A percentile compares a stretch with the other conserved stretches of the same genome.
These are phyloP conservation scores for Botryotinia convoluta DNA, from an alignment of 2,329 filamentous ascomycete species.

Conservation along the genomic window DNA sequence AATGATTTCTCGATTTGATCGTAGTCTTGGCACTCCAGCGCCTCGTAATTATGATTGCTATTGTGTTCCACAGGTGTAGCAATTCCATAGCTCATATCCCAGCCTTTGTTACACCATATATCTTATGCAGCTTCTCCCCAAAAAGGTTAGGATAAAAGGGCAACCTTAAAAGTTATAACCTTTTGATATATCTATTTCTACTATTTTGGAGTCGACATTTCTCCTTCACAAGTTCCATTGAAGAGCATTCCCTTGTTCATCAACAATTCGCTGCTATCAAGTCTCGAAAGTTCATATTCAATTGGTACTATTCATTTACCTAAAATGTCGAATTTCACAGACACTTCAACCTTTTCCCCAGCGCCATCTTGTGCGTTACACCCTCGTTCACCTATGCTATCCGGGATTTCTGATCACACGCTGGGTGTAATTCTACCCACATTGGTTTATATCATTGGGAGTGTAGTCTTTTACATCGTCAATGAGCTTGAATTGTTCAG, in stretches of 20 bases:
- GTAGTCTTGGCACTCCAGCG: background rate
- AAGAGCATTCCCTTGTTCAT: background rate
- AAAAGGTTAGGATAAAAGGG: background rate
- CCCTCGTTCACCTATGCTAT: background rate
- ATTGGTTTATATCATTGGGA: constrained; percentile 6
- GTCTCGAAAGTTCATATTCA: background rate
- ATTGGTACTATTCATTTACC: background rate
- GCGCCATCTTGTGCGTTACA: background rate
- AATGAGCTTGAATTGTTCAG: constrained; percentile 2
- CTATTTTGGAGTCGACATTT: background rate
- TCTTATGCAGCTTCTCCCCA: background rate
- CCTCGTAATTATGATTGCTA: background rate
- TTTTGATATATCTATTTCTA: background rate
- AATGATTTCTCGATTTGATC: background rate
- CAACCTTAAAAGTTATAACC: background rate
- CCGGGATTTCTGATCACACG: constrained; percentile 6
- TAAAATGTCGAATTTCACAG: constrained; percentile 1
- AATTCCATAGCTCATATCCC: background rate
- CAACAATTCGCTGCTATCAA: background rate
- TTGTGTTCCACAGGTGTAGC: background rate
- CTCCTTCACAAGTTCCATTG: background rate
- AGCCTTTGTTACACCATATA: background rate
- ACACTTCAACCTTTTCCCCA: background rate
- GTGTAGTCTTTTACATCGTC: constrained; percentile 6
- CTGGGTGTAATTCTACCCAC: constrained; percentile 13